Evolutionary conservation across 2,329 filamentous ascomycete genomes (phyloP).

Genomic region (Cercospora sp.): DNA sequence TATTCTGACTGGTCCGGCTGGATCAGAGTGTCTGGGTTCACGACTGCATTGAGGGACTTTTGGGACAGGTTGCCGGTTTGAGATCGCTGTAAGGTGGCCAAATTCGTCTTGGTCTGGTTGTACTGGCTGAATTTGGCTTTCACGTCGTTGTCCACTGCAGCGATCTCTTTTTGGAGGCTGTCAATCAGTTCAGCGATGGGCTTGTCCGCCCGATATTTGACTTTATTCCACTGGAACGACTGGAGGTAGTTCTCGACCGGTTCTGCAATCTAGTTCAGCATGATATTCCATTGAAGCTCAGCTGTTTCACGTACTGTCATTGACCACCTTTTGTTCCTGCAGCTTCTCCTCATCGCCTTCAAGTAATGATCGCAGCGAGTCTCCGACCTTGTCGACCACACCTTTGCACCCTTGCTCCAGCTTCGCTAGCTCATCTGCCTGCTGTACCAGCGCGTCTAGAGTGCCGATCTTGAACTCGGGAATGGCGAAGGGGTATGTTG

Average conservation of each 20-base stretch:
- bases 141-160: conserved; percentile 92
- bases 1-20: conserved; percentile 86
- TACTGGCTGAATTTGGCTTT: conserved; percentile 94
- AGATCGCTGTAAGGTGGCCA: conserved; percentile 77
- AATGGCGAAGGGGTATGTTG: conserved; percentile 73
- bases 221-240: conserved; percentile 93
- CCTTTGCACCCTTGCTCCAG: conserved; percentile 75
- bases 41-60: conserved; percentile 86
- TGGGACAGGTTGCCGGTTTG: conserved; percentile 94
- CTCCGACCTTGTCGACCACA: conserved; percentile 83
- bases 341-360: conserved; percentile 82
- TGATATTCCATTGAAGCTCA: not conserved
- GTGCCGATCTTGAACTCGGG: conserved; percentile 98
- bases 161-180: conserved; percentile 86
- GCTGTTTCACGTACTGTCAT: conserved; percentile 70
- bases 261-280: conserved; percentile 56
- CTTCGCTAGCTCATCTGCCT: conserved; percentile 92
- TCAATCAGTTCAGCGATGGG: conserved; percentile 83
- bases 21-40: conserved; percentile 71
- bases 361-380: conserved; percentile 78
- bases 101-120: conserved; percentile 82
- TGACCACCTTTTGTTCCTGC: conserved; percentile 85
- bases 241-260: conserved; percentile 92
- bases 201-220: conserved; percentile 93
- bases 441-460: conserved; percentile 88